Percentiles rank a stretch among this genome's conserved stretches.
These are phyloP conservation scores for Leavenworthia alabamica DNA, from an alignment of 345 rosid genomes.

Conservation along the genomic window DNA sequence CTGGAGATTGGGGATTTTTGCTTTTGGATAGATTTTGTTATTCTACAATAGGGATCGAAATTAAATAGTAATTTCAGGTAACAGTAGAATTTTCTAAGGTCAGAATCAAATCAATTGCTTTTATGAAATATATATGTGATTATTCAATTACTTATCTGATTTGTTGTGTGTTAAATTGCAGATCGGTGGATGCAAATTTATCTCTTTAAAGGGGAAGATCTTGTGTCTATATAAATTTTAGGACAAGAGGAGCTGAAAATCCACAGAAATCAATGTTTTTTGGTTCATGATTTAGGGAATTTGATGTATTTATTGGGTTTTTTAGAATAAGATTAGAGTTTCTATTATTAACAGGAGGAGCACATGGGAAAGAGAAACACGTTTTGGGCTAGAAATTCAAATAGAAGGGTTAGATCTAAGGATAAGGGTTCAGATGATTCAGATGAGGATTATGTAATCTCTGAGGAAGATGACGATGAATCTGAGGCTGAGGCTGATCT, in stretches of 20 bases:
- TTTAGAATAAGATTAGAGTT: slow-evolving; percentile 28
- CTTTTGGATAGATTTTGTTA: slow-evolving; percentile 7
- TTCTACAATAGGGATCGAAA: neutral
- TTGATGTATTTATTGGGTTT: slow-evolving; percentile 20
- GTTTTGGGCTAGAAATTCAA: slow-evolving; percentile 41
- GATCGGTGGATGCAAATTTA: slow-evolving; percentile 9
- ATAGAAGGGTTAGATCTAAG: too few species aligned
- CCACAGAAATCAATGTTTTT: slow-evolving; percentile 21
- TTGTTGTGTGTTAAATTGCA: slow-evolving; percentile 25
- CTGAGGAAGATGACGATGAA: slow-evolving; percentile 54
- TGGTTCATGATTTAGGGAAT: slow-evolving; percentile 23
- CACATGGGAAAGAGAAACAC: slow-evolving; percentile 84
- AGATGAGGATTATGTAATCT: slow-evolving; percentile 93
- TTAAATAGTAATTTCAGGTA: slow-evolving; percentile 17
- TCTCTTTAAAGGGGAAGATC: neutral
- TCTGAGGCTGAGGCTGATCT: slow-evolving; percentile 62
- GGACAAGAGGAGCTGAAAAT: slow-evolving; percentile 16
- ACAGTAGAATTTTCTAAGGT: slow-evolving; percentile 24
- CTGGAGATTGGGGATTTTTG: neutral
- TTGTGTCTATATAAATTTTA: too few species aligned
- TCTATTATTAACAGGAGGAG: too few species aligned
- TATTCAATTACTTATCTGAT: slow-evolving; percentile 16
- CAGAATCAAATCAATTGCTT: too few species aligned
- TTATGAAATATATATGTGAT: neutral
- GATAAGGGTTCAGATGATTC: too few species aligned